Conservation (phyloP, 2,329 filamentous ascomycete genomes). For the Aspergillus niger region DNA sequence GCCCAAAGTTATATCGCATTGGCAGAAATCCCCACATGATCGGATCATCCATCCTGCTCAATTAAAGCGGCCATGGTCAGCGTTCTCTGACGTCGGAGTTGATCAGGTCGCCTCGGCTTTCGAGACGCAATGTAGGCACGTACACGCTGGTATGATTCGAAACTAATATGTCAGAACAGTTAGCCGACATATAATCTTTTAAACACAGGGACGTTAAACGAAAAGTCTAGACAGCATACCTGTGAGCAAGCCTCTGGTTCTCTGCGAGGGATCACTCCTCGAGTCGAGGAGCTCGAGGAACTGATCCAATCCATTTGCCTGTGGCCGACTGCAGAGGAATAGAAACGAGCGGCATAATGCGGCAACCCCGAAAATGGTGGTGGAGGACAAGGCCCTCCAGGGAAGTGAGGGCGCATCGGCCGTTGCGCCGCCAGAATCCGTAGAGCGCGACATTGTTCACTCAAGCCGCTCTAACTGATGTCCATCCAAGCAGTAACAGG, state of each 20-base stretch:
- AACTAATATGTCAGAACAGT: conserved; percentile 53
- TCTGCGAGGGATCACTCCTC: conserved; percentile 65
- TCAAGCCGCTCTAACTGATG: conserved; percentile 22
- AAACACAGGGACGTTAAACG: too few species aligned
- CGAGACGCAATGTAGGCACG: conserved; percentile 48
- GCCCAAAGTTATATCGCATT: conserved; percentile 68
- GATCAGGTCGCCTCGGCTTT: conserved; percentile 19
- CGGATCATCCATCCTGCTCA: conserved; percentile 81
- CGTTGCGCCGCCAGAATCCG: conserved; percentile 44
- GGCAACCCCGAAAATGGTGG: conserved; percentile 73
- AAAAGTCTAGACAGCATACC: conserved; percentile 53
- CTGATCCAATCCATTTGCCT: conserved; percentile 73
- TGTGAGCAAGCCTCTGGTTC: conserved; percentile 78
- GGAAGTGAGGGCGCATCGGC: conserved; percentile 46
- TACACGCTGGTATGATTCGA: conserved; percentile 90
- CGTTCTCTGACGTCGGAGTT: conserved; percentile 19
- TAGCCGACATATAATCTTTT: neutral
- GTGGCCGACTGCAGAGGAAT: conserved; percentile 70
- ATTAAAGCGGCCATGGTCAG: conserved; percentile 31
- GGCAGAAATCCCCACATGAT: conserved; percentile 91
- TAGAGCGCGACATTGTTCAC: conserved; percentile 28
- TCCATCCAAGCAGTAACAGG: conserved; percentile 28
- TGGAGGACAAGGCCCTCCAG: conserved; percentile 73
- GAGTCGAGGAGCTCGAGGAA: conserved; percentile 77
- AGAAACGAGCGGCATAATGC: conserved; percentile 73